Percentiles rank a stretch among this genome's conserved stretches.
phyloP scores from a whole-genome alignment of 2,329 filamentous ascomycete genomes.

The Aureobasidium sp. region DNA sequence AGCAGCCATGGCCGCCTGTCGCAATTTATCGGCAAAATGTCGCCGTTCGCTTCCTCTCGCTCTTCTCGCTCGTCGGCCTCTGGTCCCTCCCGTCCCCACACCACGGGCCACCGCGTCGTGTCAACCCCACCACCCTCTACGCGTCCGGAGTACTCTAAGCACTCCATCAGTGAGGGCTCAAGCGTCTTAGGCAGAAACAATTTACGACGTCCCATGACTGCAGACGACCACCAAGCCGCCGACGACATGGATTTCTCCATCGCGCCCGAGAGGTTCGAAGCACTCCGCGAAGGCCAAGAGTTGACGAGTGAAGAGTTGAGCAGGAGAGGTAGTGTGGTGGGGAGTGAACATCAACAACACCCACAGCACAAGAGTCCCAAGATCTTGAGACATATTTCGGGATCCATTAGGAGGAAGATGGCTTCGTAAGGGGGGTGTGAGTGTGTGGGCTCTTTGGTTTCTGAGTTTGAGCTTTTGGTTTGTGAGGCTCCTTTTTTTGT shows the following conservation, averaged over 20 bases:
- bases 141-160: background rate
- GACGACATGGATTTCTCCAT: background rate
- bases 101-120: background rate
- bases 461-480: too few relatives aligned
- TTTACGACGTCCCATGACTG: background rate
- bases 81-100: background rate
- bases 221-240: background rate
- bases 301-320: background rate
- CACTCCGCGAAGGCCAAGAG: background rate
- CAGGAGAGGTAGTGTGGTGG: background rate
- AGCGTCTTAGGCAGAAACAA: background rate
- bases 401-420: conserved; percentile 1
- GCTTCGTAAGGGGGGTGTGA: background rate
- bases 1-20: background rate
- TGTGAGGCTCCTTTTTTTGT: too few relatives aligned
- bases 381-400: background rate
- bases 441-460: background rate
- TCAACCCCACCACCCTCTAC: background rate
- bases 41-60: background rate
- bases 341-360: background rate
- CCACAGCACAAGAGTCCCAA: background rate
- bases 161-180: background rate
- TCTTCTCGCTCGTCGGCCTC: background rate
- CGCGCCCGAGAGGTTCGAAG: background rate
- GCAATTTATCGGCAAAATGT: background rate